Percentiles rank a stretch among this genome's conserved stretches.
phyloP scores from a whole-genome alignment of 169 alveolate genomes.

The Cryptosporidium sp. region DNA sequence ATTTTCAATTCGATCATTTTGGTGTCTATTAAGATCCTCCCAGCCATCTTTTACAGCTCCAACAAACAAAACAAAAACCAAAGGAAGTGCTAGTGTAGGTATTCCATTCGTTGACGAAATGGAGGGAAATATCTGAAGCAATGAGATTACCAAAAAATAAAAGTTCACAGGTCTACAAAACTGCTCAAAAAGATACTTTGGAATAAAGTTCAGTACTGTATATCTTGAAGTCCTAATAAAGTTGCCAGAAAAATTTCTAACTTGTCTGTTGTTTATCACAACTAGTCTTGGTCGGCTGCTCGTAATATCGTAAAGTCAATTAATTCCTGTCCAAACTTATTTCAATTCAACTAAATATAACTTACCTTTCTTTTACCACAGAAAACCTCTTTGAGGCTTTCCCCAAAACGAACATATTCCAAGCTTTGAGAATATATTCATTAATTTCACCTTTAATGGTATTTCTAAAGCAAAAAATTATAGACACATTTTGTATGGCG shows the following conservation, averaged over 20 bases:
- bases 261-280: slow-evolving; percentile 73
- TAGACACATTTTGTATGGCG: slow-evolving; percentile 35
- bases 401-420: slow-evolving; percentile 49
- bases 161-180: slow-evolving; percentile 81
- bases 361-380: slow-evolving; percentile 65
- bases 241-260: slow-evolving; percentile 64
- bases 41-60: slow-evolving; percentile 87
- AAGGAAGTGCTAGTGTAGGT: slow-evolving; percentile 80
- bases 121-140: slow-evolving; percentile 79
- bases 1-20: slow-evolving; percentile 80
- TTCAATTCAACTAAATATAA: background rate
- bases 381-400: slow-evolving; percentile 55
- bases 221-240: slow-evolving; percentile 78
- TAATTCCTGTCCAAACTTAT: background rate
- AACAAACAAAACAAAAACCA: slow-evolving; percentile 83
- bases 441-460: slow-evolving; percentile 12
- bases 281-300: slow-evolving; percentile 66
- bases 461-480: background rate
- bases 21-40: slow-evolving; percentile 83
- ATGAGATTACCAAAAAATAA: slow-evolving; percentile 80
- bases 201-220: slow-evolving; percentile 79
- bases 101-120: slow-evolving; percentile 80
- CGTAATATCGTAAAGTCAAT: background rate
- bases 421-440: slow-evolving; percentile 12
- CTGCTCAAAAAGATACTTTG: slow-evolving; percentile 81